Evolutionary conservation across 257 asterid species (phyloP), one percentile per base, ranked within the genome.

Genomic region (Apocynum venetum): DNA sequence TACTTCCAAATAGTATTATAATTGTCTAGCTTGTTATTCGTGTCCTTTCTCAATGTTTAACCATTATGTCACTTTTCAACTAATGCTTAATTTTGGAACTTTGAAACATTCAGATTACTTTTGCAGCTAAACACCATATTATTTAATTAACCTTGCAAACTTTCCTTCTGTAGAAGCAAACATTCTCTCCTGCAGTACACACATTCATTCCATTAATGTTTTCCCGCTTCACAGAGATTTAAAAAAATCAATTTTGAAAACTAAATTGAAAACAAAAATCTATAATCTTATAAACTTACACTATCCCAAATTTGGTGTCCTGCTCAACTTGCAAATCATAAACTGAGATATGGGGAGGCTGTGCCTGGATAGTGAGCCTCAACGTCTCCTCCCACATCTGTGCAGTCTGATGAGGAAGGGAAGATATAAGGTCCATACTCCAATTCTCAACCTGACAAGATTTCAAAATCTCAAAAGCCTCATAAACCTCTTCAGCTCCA

Each of bases 261-360:
- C 49, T 2, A 13, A 6, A 20, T 11, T 11, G 47, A 31, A 38
- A 59, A 4, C 40, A 12, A 46, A 67, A 31, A 35, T 3, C 20
- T 2, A 48, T 19, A 46, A 19, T 31, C 63, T 25, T 36, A 40
- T 52, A 25, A 73, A 89, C 98, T 88, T 83, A 95, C 99, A 95
- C 74, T 31, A 67, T 80, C 70, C 90, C 99, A 77, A 95, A 95
- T 84, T 93, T 93, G 52, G 99, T 95, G 81, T 80, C 93, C 55
- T 88, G 86, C 76, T 95, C 99, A 65, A 95, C 91, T 83, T 95
- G 99, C 89, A 95, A 83, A 88, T 95, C 99, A 36, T 95, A 95
- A 47, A 95, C 98, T 1, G 99, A 95, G 65, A 95, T 90, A 49
- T 91, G 99, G 47, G 92, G 88, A 0, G 99, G 98, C 73, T 81